Percentiles rank a stretch among this genome's conserved stretches.
phyloP scores from a whole-genome alignment of 148 eudicot genomes.

The Rhododendron vialii region DNA sequence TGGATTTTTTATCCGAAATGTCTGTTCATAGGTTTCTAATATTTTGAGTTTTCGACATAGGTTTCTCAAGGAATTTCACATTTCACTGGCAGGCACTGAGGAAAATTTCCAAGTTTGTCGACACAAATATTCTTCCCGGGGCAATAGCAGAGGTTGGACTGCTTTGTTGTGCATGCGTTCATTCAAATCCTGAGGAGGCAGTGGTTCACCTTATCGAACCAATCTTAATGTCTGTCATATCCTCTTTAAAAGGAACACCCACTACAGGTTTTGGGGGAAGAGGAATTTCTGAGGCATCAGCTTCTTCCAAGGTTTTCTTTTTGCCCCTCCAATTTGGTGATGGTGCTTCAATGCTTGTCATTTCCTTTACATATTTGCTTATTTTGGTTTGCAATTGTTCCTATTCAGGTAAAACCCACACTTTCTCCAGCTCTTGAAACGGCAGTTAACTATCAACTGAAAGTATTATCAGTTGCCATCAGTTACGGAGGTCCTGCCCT shows the following conservation, averaged over 20 bases:
- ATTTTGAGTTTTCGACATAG: neutral
- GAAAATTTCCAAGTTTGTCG: conserved; percentile 86
- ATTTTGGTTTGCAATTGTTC: neutral
- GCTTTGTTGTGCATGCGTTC: conserved; percentile 96
- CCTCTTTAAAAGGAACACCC: conserved; percentile 81
- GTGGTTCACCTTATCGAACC: conserved; percentile 74
- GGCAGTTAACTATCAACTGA: conserved; percentile 81
- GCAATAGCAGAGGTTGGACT: conserved; percentile 96
- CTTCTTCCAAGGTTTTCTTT: conserved; percentile 46
- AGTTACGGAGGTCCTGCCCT: conserved; percentile 85
- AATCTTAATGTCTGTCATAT: conserved; percentile 54
- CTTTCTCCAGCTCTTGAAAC: conserved; percentile 94
- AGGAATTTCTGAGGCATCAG: conserved; percentile 37
- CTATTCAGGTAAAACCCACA: conserved; percentile 54
- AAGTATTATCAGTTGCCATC: conserved; percentile 83
- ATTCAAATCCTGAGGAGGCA: conserved; percentile 82
- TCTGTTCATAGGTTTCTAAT: neutral
- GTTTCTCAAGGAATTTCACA: conserved; percentile 4
- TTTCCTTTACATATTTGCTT: conserved; percentile 3
- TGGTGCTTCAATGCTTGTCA: conserved; percentile 6
- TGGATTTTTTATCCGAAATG: neutral
- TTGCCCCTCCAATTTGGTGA: neutral
- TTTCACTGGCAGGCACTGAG: conserved; percentile 60
- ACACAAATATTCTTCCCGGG: conserved; percentile 90
- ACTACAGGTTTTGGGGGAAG: conserved; percentile 69